phyloP scores from a whole-genome alignment of 257 asterid species.

The Thymus mandschuricus region DNA sequence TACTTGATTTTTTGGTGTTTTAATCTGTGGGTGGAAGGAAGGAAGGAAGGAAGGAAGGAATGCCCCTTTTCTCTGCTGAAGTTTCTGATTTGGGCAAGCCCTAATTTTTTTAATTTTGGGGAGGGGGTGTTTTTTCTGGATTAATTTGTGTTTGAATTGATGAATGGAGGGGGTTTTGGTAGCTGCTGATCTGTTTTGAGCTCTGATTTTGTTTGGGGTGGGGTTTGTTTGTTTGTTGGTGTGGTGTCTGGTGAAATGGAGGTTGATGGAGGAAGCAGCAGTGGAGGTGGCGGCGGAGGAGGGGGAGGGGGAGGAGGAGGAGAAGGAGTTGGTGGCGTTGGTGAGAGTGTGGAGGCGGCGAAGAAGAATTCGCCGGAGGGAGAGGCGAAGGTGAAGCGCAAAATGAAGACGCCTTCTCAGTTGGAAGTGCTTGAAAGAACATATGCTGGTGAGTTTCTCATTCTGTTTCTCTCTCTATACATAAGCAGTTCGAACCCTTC shows the following conservation, averaged over 20 bases:
- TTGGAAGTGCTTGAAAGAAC: slow-evolving; percentile 81
- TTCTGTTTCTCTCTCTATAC: not conserved
- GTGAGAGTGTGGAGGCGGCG: slow-evolving; percentile 44
- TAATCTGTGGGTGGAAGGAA: slow-evolving; percentile 3
- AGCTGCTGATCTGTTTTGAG: slow-evolving; percentile 34
- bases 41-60: not conserved
- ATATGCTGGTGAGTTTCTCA: slow-evolving; percentile 62
- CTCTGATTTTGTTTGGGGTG: slow-evolving; percentile 31
- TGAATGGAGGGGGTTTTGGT: slow-evolving; percentile 36
- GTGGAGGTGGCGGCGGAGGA: slow-evolving; percentile 21
- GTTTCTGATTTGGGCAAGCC: slow-evolving; percentile 32
- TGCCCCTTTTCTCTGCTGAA: slow-evolving; percentile 17
- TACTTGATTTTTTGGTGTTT: not conserved
- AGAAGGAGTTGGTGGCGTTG: slow-evolving; percentile 35
- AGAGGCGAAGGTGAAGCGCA: slow-evolving; percentile 71
- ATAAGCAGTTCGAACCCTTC: not conserved
- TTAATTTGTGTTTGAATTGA: slow-evolving; percentile 10
- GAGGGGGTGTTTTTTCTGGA: slow-evolving; percentile 13
- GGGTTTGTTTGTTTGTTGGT: slow-evolving; percentile 23
- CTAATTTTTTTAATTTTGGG: slow-evolving; percentile 28
- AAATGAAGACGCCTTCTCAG: slow-evolving; percentile 91
- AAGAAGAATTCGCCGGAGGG: slow-evolving; percentile 53
- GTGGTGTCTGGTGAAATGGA: slow-evolving; percentile 53
- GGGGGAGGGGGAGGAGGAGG: slow-evolving; percentile 22
- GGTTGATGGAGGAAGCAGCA: slow-evolving; percentile 47